Conservation (phyloP, 2,329 filamentous ascomycete genomes). For the Fonsecaea monophora region DNA sequence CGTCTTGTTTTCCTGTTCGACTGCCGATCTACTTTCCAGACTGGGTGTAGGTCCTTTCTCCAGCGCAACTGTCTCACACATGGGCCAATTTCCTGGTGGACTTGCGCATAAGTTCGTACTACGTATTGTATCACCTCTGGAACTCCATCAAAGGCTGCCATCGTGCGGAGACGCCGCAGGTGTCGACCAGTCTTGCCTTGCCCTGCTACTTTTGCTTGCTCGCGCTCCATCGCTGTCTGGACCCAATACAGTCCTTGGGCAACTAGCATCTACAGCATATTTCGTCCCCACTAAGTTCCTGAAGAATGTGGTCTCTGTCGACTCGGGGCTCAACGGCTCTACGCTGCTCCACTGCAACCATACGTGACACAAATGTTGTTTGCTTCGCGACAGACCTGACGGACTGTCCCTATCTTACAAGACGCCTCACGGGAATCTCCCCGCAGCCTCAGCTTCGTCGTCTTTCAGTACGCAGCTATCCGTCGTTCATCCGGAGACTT, state of each 20-base stretch:
- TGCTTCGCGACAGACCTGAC: not conserved
- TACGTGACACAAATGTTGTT: not conserved
- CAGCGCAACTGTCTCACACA: not conserved
- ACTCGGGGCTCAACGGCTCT: not conserved
- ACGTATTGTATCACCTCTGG: not conserved
- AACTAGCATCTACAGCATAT: not conserved
- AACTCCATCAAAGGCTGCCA: not conserved
- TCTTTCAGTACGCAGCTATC: not conserved
- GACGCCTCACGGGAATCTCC: not conserved
- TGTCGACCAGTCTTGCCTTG: not conserved
- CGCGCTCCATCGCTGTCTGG: not conserved
- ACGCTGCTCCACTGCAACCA: not conserved
- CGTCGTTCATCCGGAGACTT: not conserved
- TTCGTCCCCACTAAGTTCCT: not conserved
- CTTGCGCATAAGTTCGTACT: not conserved
- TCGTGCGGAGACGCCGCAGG: not conserved
- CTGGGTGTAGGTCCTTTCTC: not conserved
- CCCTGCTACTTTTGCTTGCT: not conserved
- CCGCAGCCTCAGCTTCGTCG: not conserved
- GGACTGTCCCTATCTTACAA: not conserved
- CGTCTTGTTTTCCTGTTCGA: constrained; percentile 5
- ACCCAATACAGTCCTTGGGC: not conserved
- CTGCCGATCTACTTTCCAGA: not conserved
- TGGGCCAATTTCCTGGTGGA: not conserved
- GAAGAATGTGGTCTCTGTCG: not conserved